These are phyloP conservation scores for Ashbya aceris DNA, from an alignment of 1,139 yeast species.

Conservation along the genomic window DNA sequence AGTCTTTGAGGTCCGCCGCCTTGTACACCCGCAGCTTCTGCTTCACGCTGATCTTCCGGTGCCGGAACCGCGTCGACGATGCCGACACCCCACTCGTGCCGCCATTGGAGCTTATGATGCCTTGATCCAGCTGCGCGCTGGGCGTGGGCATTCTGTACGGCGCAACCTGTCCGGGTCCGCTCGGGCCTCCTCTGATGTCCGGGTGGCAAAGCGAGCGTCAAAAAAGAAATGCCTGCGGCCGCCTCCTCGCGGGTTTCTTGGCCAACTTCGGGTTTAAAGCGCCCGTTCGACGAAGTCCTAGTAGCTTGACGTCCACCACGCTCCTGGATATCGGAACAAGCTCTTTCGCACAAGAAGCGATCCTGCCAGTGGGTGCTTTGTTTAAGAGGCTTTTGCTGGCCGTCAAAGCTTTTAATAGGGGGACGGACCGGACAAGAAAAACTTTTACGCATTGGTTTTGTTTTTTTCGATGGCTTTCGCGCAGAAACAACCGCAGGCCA, in stretches of 20 bases:
- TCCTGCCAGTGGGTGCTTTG: background rate
- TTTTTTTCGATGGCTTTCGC: slow-evolving; percentile 1
- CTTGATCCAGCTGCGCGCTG: slow-evolving; percentile 3
- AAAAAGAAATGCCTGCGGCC: slow-evolving; percentile 1
- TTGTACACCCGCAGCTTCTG: slow-evolving; percentile 75
- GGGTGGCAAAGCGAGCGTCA: slow-evolving; percentile 3
- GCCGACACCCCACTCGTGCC: slow-evolving; percentile 5
- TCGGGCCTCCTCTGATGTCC: background rate
- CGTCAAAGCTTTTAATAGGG: slow-evolving; percentile 2
- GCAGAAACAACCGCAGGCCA: slow-evolving; percentile 2
- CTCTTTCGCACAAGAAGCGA: background rate
- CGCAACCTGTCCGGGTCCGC: slow-evolving; percentile 1
- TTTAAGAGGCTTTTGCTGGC: background rate
- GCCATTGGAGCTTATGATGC: slow-evolving; percentile 2
- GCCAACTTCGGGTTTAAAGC: background rate
- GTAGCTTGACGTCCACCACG: background rate
- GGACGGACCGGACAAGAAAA: slow-evolving; percentile 5
- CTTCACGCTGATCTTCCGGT: slow-evolving; percentile 83
- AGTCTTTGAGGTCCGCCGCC: slow-evolving; percentile 71
- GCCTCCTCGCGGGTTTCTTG: too few relatives aligned
- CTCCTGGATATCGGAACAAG: background rate
- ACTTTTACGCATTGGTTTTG: slow-evolving; percentile 1
- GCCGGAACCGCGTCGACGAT: slow-evolving; percentile 56
- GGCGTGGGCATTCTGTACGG: slow-evolving; percentile 3
- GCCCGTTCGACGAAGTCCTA: background rate